Conservation (phyloP, 2,329 filamentous ascomycete genomes). For the Triangularia verruculosa region DNA sequence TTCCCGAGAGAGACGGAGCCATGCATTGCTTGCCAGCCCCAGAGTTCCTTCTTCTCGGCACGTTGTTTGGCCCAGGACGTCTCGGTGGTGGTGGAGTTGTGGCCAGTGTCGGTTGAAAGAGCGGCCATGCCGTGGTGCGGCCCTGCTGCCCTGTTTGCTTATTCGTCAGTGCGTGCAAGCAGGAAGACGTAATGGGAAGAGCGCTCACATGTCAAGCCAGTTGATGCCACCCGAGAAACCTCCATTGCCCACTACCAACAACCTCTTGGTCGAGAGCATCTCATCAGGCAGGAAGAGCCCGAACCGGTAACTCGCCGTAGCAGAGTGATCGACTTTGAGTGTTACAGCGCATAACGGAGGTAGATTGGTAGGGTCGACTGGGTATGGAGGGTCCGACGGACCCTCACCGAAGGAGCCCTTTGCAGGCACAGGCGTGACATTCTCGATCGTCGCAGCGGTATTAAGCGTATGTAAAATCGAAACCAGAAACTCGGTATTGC, state of each 20-base stretch:
- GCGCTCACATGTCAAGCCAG: constrained; percentile 30
- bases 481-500: background rate
- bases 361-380: constrained; percentile 36
- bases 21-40: constrained; percentile 44
- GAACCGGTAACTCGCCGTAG: constrained; percentile 35
- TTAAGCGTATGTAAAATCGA: constrained; percentile 11
- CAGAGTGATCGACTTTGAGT: constrained; percentile 34
- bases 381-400: constrained; percentile 33
- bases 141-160: constrained; percentile 25
- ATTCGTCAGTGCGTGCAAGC: background rate
- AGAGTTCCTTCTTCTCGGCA: constrained; percentile 37
- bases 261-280: constrained; percentile 35
- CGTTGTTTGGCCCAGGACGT: constrained; percentile 39
- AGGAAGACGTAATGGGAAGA: background rate
- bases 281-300: constrained; percentile 37
- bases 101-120: constrained; percentile 44
- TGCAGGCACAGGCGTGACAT: constrained; percentile 16
- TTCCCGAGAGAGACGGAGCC: constrained; percentile 50
- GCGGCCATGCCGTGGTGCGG: constrained; percentile 41
- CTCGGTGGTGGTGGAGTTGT: constrained; percentile 33
- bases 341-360: constrained; percentile 40
- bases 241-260: constrained; percentile 39
- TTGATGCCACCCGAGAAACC: constrained; percentile 37
- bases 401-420: constrained; percentile 39
- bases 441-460: constrained; percentile 19